Conservation (phyloP, 306 rosid species). For the Potentilla sterilis region DNA sequence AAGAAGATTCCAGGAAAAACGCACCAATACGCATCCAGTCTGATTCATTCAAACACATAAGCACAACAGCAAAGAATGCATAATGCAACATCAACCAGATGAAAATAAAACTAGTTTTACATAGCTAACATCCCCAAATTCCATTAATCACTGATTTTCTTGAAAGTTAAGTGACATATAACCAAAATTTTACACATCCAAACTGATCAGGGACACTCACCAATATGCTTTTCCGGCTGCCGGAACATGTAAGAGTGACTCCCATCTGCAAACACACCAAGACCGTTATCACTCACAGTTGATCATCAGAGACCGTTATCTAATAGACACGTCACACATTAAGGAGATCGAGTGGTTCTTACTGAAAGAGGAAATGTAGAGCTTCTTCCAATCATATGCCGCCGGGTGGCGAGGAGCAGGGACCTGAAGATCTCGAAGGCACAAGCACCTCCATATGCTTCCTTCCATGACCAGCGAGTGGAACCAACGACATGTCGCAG, state of each 20-base stretch:
- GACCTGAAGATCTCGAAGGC: conserved; percentile 86
- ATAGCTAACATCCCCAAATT: background rate
- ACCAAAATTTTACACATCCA: background rate
- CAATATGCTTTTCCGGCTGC: conserved; percentile 84
- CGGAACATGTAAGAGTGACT: conserved; percentile 85
- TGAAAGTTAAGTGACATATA: background rate
- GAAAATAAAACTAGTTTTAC: background rate
- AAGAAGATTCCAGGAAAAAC: conserved; percentile 68
- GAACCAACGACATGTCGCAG: conserved; percentile 81
- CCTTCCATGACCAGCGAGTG: conserved; percentile 63
- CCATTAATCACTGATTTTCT: background rate
- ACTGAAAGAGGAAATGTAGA: conserved; percentile 80
- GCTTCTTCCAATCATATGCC: conserved; percentile 65
- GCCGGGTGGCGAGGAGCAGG: conserved; percentile 49
- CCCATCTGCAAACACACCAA: conserved; percentile 55
- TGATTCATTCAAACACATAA: conserved; percentile 28
- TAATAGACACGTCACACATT: background rate
- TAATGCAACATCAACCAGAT: no score
- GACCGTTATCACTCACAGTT: conserved; percentile 10
- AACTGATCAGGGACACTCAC: conserved; percentile 38
- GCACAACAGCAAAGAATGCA: conserved; percentile 9
- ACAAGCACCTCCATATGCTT: conserved; percentile 71
- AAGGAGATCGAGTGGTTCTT: conserved; percentile 24
- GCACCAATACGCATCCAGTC: conserved; percentile 99
- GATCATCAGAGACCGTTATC: conserved; percentile 18